Percentiles rank a stretch among this genome's conserved stretches.
Conservation (phyloP, 163 green algal species). For the Prototheca stagnorum region DNA sequence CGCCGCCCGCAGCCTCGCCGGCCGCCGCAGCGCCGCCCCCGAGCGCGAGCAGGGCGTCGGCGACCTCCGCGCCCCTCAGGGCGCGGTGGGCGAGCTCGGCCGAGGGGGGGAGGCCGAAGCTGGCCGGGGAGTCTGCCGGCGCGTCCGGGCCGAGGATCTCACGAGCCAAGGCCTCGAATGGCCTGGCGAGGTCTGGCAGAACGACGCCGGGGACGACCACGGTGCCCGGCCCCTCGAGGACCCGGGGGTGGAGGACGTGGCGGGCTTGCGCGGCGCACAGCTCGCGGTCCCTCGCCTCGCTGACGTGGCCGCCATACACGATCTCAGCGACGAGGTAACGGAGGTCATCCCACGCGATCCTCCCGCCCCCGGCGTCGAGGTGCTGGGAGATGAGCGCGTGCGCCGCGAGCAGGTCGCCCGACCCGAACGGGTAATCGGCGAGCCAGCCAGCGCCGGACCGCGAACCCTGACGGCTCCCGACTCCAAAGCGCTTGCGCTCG, state of each 20-base stretch:
- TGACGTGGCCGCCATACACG: slow-evolving; percentile 91
- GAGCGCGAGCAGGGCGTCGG: too few relatives aligned
- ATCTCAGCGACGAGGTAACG: slow-evolving; percentile 92
- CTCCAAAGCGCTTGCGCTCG: slow-evolving; percentile 89
- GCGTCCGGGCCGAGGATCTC: slow-evolving; percentile 69
- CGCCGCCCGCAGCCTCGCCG: neutral
- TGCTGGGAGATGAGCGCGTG: slow-evolving; percentile 39
- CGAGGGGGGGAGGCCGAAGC: slow-evolving; percentile 82
- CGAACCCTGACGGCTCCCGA: slow-evolving; percentile 61
- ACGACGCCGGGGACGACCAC: too few relatives aligned
- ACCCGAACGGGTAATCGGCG: slow-evolving; percentile 89
- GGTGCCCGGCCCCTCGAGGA: too few relatives aligned
- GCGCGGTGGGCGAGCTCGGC: too few relatives aligned
- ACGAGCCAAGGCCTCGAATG: too few relatives aligned
- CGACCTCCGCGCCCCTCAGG: too few relatives aligned
- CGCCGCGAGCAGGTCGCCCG: slow-evolving; percentile 74
- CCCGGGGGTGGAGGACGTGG: too few relatives aligned
- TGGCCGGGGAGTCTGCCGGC: too few relatives aligned
- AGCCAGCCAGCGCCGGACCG: slow-evolving; percentile 76
- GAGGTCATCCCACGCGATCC: slow-evolving; percentile 75
- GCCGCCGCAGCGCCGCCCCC: too few relatives aligned
- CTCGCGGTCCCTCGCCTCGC: slow-evolving; percentile 79
- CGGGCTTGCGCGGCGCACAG: too few relatives aligned
- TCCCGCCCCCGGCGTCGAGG: neutral
- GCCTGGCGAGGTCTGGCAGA: too few relatives aligned